Evolutionary conservation across 2,329 filamentous ascomycete genomes (phyloP), one percentile per base, ranked within the genome.

Genomic region (Niveomyces coronatus): DNA sequence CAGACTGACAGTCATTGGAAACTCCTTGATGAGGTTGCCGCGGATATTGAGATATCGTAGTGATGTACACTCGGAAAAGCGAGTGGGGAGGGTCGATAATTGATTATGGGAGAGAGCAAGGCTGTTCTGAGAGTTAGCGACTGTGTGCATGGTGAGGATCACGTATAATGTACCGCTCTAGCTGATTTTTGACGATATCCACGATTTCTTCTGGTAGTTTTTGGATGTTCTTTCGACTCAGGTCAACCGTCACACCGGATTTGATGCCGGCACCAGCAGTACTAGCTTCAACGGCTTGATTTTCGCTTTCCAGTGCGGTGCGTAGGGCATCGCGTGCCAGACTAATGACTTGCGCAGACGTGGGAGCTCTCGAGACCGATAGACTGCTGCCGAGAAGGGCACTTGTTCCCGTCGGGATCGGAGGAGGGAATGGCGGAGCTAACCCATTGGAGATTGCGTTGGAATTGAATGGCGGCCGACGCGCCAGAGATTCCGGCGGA

Each of bases 21-120:
- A 77, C 48, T 77, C 73, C 44, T 65, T 70, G 53, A 88, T 78
- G 50, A 75, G 67, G 53, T 88, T 89, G 60, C 82, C 82, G 53
- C 83, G 70, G 45, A 87, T 77, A 50, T 89, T 89, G 44, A 89
- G 71, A 55, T 89, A 89, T 44, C 83, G 79, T 43, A 89, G 63
- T 35, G 81, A 82, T 29, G 76, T 79, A 61, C 83, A 88, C 61
- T 87, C 82, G 24, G 79, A 70, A 49, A 88, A 83, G 38, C 82
- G 73, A 17, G 65, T 53, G 5, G 84, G 84, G 32, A 89, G 74
- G n/a, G 72, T 68, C 22, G 75, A 69, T 42, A 87, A 67, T 48
- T 76, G 77, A 57, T 88, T 88, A 61, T 88, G 83, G n/a, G 83
- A 86, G 46, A 89, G 66, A 35, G 84, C 84, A 37, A 89, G 73